Conservation (phyloP, 140 eudicot species). For the Flaveria floridana region DNA sequence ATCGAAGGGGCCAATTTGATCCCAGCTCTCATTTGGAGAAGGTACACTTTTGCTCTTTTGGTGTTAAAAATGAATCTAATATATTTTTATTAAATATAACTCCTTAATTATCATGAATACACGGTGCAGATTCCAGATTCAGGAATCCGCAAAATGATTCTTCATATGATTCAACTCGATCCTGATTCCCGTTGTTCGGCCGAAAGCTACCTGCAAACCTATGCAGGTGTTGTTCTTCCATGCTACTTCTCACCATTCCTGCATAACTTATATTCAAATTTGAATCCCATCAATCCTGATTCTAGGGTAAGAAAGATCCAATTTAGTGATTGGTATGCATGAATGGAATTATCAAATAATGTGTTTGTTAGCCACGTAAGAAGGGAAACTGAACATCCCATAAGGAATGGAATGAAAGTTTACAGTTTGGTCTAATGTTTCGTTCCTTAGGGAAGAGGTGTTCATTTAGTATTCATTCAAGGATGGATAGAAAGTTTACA, state of each 20-base stretch:
- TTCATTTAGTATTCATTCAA: not conserved
- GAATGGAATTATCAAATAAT: not conserved
- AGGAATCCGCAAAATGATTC: constrained; percentile 94
- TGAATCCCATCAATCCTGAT: constrained; percentile 79
- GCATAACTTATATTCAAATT: constrained; percentile 73
- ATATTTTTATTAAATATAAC: not conserved
- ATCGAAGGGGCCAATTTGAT: constrained; percentile 96
- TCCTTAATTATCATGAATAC: constrained; percentile 7
- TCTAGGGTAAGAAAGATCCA: constrained; percentile 64
- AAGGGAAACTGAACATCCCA: not conserved
- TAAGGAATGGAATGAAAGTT: not conserved
- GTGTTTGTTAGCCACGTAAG: not conserved
- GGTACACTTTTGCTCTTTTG: constrained; percentile 41
- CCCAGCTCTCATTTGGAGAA: constrained; percentile 89
- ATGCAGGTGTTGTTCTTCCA: constrained; percentile 80
- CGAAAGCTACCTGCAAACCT: constrained; percentile 81
- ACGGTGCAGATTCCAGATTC: constrained; percentile 86
- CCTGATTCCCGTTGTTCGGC: constrained; percentile 87
- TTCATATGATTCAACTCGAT: constrained; percentile 93
- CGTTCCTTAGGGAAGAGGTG: not conserved
- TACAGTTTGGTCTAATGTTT: not conserved
- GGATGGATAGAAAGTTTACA: not conserved
- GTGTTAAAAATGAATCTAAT: not conserved
- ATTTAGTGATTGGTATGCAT: not conserved
- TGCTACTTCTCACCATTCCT: constrained; percentile 85